Base-by-base conservation (phyloP, 192 early-diverging fungal genomes). In the Backusella mclennaniae region DNA sequence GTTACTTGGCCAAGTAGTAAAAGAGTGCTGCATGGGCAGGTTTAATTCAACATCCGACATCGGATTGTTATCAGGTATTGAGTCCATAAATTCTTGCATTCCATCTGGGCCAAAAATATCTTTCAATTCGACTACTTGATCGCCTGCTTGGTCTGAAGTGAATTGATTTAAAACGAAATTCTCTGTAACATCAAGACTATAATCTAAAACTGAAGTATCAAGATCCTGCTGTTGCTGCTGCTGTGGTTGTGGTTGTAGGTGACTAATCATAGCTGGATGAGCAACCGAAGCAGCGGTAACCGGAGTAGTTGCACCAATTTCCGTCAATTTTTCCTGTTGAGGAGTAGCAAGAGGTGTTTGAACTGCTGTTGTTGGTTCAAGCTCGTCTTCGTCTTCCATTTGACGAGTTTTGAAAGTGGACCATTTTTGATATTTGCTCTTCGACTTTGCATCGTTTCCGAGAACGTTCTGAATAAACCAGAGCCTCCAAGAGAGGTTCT, bases 401-500 rank as follows among this genome's bases (percentile, higher is more conserved):
- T 36, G 35, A 33, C 33, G 67, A 35, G 67, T 68, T 33, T 33
- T 68, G 15, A 33, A 68, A 29, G 67, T n/a, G 23, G 56, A 63
- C 56, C 56, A 63, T 63, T 29, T 63, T 23, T 39, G 19, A 35
- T 69, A 36, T 41, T 7, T 36, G 68, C 35, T 69, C 8, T 38
- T 69, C 41, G 68, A 49, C 42, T 49, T 71, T 29, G 39, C 70
- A 39, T 71, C 70, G 17, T 71, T 44, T 46, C 70, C 44, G 23
- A 49, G 15, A 33, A 87, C 80, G 75, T 91, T 86, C 63, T 95
- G 93, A 76, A 93, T 84, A 73, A 93, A 93, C 94, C 94, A 95
- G 36, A 95, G 84, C 15, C 94, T 83, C 94, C 94, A 95, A 31
- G 93, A 94, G 69, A 94, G 86, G 80, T 95, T 95, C 76, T 95